Percentiles rank a stretch among this genome's conserved stretches.
Conservation (phyloP, 495 filamentous ascomycete species). For the Trichoderma erinaceum region DNA sequence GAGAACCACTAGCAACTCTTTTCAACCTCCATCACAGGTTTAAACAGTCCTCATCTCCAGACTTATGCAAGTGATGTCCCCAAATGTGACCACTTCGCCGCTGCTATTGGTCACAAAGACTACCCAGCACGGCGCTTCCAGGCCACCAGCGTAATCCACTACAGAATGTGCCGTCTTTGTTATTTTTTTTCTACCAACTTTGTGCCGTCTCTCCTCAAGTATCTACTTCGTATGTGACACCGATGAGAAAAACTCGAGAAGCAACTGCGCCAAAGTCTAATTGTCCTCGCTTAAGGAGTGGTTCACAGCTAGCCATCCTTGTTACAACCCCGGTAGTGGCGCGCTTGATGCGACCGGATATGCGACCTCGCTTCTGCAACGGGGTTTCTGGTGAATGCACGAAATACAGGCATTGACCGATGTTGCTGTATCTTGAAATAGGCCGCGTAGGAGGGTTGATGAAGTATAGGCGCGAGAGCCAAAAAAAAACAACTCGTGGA, state of each 20-base stretch:
- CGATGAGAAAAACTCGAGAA: not conserved
- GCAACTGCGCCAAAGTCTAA: not conserved
- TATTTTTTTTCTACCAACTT: not conserved
- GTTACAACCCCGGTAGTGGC: not conserved
- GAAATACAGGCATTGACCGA: not conserved
- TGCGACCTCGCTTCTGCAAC: conserved; percentile 5
- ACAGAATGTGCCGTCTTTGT: not conserved
- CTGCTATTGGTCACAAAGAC: not conserved
- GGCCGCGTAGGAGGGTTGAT: not conserved
- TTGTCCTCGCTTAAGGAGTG: not conserved
- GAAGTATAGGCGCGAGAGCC: not conserved
- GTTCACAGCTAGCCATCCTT: not conserved
- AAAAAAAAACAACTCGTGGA: not conserved
- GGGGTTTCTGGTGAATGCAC: not conserved
- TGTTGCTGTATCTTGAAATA: not conserved
- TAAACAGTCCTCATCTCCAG: not conserved
- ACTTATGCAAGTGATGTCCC: conserved; percentile 1
- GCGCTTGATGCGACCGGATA: conserved; percentile 11
- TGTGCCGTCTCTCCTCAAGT: not conserved
- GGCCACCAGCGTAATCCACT: not conserved
- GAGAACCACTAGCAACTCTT: not conserved
- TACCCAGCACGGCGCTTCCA: not conserved
- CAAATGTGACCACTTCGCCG: not conserved
- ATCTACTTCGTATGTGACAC: not conserved
- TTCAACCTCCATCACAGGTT: not conserved